phyloP scores from a whole-genome alignment of 805 yeast species.

The Lipomyces anomalus region DNA sequence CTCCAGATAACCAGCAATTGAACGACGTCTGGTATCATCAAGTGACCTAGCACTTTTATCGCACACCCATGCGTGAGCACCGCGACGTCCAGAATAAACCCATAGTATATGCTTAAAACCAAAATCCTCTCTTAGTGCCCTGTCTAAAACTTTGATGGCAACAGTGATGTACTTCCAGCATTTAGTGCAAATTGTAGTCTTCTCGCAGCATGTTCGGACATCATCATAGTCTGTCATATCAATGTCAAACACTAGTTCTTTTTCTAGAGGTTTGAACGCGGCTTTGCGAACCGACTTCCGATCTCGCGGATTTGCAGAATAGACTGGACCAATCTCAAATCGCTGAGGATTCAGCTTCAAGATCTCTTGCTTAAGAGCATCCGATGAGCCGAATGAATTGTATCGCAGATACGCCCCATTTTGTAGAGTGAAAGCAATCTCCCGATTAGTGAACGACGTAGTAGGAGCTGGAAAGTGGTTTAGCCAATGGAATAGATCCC shows the following conservation, averaged over 20 bases:
- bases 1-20: constrained; percentile 79
- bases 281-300: constrained; percentile 69
- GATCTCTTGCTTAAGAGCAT: constrained; percentile 75
- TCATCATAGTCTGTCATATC: constrained; percentile 97
- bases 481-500: constrained; percentile 78
- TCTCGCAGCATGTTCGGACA: constrained; percentile 86
- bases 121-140: constrained; percentile 75
- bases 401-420: constrained; percentile 89
- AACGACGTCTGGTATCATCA: constrained; percentile 66
- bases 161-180: constrained; percentile 92
- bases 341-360: constrained; percentile 73
- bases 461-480: constrained; percentile 75
- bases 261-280: constrained; percentile 72
- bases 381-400: constrained; percentile 60
- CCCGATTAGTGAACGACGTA: constrained; percentile 78
- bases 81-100: constrained; percentile 98
- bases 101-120: constrained; percentile 82
- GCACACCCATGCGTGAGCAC: constrained; percentile 98
- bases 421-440: constrained; percentile 84
- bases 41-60: constrained; percentile 72
- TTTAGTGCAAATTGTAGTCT: constrained; percentile 74
- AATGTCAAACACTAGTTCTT: constrained; percentile 92
- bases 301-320: constrained; percentile 79
- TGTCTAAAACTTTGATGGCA: constrained; percentile 70
- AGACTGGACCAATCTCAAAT: constrained; percentile 92